Conservation (phyloP, 768 basidiomycete species). For the Pleurotus giganteus region DNA sequence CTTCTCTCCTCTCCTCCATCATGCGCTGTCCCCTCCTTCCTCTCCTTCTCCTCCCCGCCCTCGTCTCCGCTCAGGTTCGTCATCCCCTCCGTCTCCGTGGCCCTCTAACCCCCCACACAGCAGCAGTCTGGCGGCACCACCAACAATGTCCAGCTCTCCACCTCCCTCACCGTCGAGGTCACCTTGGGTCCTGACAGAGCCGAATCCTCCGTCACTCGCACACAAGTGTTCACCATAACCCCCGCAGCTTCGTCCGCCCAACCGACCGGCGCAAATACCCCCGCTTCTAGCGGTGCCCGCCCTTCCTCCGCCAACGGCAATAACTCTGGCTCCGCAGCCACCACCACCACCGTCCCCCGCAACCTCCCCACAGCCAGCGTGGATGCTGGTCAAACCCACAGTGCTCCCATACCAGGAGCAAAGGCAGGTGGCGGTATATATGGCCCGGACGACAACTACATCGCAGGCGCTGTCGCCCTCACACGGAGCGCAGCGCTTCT, state of each 20-base stretch:
- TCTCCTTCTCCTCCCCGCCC: slow-evolving; percentile 31
- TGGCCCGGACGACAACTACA: slow-evolving; percentile 70
- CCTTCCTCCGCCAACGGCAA: slow-evolving; percentile 12
- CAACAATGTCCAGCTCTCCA: slow-evolving; percentile 31
- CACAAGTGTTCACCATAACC: slow-evolving; percentile 48
- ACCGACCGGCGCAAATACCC: slow-evolving; percentile 13
- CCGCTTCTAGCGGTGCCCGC: slow-evolving; percentile 11
- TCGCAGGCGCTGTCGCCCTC: slow-evolving; percentile 51
- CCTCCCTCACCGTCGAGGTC: slow-evolving; percentile 34
- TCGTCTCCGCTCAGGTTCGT: slow-evolving; percentile 42
- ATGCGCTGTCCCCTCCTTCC: slow-evolving; percentile 30
- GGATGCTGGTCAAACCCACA: slow-evolving; percentile 49
- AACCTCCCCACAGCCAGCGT: slow-evolving; percentile 61
- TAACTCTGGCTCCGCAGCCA: slow-evolving; percentile 24
- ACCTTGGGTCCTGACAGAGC: slow-evolving; percentile 39
- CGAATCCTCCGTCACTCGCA: slow-evolving; percentile 35
- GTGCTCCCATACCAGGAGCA: slow-evolving; percentile 63
- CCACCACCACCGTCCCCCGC: slow-evolving; percentile 37
- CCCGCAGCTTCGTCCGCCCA: slow-evolving; percentile 20
- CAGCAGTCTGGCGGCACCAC: slow-evolving; percentile 24
- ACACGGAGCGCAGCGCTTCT: slow-evolving; percentile 43
- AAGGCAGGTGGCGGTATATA: slow-evolving; percentile 46
- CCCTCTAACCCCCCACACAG: not conserved
- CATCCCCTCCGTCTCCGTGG: not conserved
- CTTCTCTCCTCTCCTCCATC: slow-evolving; percentile 20